Percentiles rank a stretch among this genome's conserved stretches.
Evolutionary conservation across 2,329 filamentous ascomycete species (phyloP).

Genomic region (Hansfordia pulvinata): DNA sequence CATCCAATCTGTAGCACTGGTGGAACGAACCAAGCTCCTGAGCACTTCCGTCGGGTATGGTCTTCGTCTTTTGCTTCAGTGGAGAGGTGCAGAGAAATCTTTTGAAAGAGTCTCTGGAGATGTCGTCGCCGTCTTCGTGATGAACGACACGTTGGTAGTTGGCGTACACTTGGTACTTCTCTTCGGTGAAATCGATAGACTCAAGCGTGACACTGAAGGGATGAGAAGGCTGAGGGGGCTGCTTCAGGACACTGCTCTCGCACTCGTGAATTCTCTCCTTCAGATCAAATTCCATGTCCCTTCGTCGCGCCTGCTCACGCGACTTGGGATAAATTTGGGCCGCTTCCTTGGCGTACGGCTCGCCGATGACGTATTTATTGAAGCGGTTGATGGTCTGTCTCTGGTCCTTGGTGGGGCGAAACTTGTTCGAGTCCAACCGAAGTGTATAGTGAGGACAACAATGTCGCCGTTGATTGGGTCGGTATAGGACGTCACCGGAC

Average conservation of each 20-base stretch:
- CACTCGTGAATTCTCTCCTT: conserved; percentile 54
- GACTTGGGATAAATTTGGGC: conserved; percentile 52
- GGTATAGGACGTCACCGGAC: conserved; percentile 58
- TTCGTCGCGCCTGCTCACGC: conserved; percentile 48
- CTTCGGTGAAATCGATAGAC: conserved; percentile 54
- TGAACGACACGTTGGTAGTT: conserved; percentile 69
- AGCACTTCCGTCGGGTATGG: conserved; percentile 32
- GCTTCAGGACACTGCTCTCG: conserved; percentile 40
- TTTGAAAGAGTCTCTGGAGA: conserved; percentile 48
- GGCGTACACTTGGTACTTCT: conserved; percentile 60
- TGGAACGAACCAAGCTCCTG: conserved; percentile 60
- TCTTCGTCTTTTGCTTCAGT: conserved; percentile 31
- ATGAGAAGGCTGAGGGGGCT: conserved; percentile 52
- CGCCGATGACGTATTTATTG: conserved; percentile 57
- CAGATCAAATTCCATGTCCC: conserved; percentile 56
- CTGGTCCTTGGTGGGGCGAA: conserved; percentile 58
- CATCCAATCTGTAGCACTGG: conserved; percentile 70
- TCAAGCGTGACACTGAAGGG: conserved; percentile 58
- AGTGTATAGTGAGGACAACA: conserved; percentile 92
- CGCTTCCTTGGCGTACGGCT: conserved; percentile 50
- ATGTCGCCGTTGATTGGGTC: conserved; percentile 62
- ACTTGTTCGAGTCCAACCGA: conserved; percentile 51
- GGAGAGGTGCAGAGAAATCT: conserved; percentile 65
- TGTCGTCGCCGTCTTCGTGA: conserved; percentile 45
- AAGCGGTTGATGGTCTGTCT: conserved; percentile 66